Evolutionary conservation across 2,329 filamentous ascomycete genomes (phyloP).

Genomic region (Biscogniauxia sp.): DNA sequence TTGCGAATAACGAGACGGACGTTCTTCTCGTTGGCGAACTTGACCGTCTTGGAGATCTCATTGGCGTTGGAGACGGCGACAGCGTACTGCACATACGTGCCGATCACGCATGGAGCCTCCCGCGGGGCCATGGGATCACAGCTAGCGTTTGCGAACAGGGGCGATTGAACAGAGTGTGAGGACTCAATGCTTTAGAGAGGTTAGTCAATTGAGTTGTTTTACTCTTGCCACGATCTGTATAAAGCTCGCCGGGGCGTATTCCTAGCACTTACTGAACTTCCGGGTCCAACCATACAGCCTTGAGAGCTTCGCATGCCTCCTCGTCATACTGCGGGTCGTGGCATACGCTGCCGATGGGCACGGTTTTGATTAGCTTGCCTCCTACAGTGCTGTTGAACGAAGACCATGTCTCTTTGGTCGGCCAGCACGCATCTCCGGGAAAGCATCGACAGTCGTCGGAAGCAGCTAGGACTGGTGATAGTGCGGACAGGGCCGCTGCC

Average conservation of each 20-base stretch:
- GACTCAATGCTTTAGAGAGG: constrained; percentile 22
- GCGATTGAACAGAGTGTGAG: constrained; percentile 35
- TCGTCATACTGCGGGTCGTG: constrained; percentile 48
- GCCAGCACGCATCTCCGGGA: constrained; percentile 54
- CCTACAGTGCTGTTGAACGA: constrained; percentile 49
- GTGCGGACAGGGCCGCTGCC: background rate
- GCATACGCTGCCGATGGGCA: constrained; percentile 50
- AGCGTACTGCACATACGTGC: constrained; percentile 44
- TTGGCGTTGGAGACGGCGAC: constrained; percentile 32
- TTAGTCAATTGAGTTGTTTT: background rate
- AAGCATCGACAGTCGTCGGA: constrained; percentile 43
- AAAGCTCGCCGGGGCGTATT: background rate
- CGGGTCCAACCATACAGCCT: constrained; percentile 42
- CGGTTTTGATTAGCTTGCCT: constrained; percentile 49
- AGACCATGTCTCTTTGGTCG: constrained; percentile 42
- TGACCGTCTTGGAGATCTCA: constrained; percentile 33
- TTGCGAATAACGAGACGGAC: constrained; percentile 44
- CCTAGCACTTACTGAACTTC: constrained; percentile 41
- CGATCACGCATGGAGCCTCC: constrained; percentile 41
- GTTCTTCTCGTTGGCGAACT: constrained; percentile 36
- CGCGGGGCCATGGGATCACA: constrained; percentile 39
- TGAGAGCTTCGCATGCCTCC: constrained; percentile 41
- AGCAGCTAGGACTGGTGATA: background rate
- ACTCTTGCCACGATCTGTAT: background rate
- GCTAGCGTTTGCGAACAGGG: constrained; percentile 39